Percentiles rank a stretch among this genome's conserved stretches.
Evolutionary conservation across 768 basidiomycete species (phyloP).

Genomic region (Amyloporia xantha): DNA sequence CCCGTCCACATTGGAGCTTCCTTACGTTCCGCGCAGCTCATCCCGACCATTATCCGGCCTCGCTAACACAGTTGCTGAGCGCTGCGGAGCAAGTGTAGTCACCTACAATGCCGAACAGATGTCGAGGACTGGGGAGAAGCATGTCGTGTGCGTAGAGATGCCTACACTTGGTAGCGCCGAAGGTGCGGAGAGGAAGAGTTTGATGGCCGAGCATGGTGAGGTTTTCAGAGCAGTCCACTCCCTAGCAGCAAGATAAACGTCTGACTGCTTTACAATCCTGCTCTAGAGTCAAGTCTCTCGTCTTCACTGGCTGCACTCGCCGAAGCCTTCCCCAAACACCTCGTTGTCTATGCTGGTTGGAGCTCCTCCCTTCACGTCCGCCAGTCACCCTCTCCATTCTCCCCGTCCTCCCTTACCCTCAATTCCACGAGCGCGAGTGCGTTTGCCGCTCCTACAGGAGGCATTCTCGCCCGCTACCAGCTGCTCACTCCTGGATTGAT

Average conservation of each 20-base stretch:
- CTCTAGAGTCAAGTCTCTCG: slow-evolving; percentile 20
- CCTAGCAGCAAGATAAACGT: too few relatives aligned
- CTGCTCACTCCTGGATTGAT: slow-evolving; percentile 74
- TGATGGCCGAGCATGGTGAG: slow-evolving; percentile 50
- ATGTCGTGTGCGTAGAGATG: slow-evolving; percentile 51
- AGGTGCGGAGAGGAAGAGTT: slow-evolving; percentile 35
- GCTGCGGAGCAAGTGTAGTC: slow-evolving; percentile 47
- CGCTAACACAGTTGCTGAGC: slow-evolving; percentile 38
- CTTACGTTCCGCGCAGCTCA: slow-evolving; percentile 40
- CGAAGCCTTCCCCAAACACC: slow-evolving; percentile 47
- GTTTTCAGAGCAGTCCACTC: too few relatives aligned
- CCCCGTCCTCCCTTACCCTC: slow-evolving; percentile 21
- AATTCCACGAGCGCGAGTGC: slow-evolving; percentile 2
- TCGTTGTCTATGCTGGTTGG: slow-evolving; percentile 62
- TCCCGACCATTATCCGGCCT: slow-evolving; percentile 29
- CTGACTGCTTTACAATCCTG: neutral
- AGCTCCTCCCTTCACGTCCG: slow-evolving; percentile 34
- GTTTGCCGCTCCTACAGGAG: slow-evolving; percentile 32
- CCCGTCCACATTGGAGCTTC: slow-evolving; percentile 52
- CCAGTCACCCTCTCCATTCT: slow-evolving; percentile 26
- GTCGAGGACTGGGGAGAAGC: slow-evolving; percentile 33
- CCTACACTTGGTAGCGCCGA: slow-evolving; percentile 39
- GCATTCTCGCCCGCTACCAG: slow-evolving; percentile 69
- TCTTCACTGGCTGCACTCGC: slow-evolving; percentile 44
- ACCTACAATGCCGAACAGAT: slow-evolving; percentile 14